Conservation (phyloP, 1,284 basidiomycete genomes). For the Ceratobasidium sp. region DNA sequence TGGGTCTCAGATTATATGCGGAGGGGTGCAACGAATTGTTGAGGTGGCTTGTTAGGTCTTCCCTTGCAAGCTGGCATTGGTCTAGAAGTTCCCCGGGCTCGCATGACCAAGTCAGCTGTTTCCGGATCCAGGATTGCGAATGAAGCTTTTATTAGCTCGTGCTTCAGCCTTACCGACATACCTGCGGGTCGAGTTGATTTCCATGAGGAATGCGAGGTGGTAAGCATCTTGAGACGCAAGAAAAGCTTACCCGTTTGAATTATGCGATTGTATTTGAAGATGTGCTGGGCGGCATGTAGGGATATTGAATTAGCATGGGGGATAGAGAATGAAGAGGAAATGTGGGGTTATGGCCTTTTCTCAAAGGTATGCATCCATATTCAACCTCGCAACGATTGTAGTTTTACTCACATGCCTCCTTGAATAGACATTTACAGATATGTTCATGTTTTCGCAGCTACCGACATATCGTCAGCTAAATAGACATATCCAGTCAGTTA, state of each 20-base stretch:
- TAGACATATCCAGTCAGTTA: background rate
- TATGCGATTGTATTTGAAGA: background rate
- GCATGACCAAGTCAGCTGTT: background rate
- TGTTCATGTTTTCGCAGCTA: background rate
- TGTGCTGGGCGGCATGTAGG: slow-evolving; percentile 14
- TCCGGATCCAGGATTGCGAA: background rate
- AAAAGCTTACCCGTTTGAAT: background rate
- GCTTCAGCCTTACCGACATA: background rate
- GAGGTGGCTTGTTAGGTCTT: background rate
- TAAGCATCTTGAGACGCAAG: background rate
- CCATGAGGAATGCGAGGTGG: slow-evolving; percentile 1
- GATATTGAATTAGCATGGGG: background rate
- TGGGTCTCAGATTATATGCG: background rate
- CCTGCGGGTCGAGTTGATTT: background rate
- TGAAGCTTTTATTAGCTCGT: background rate
- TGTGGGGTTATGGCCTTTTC: background rate
- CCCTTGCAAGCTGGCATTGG: background rate
- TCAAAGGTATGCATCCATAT: background rate
- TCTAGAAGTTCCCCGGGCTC: background rate
- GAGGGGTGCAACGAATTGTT: background rate
- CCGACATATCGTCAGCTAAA: background rate
- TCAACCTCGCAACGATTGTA: background rate
- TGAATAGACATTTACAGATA: slow-evolving; percentile 6
- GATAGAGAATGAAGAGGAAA: too few relatives aligned
- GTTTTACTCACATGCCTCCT: background rate